Evolutionary conservation across 2,329 filamentous ascomycete species (phyloP).

Genomic region (Hymenoscyphus fraxineus): DNA sequence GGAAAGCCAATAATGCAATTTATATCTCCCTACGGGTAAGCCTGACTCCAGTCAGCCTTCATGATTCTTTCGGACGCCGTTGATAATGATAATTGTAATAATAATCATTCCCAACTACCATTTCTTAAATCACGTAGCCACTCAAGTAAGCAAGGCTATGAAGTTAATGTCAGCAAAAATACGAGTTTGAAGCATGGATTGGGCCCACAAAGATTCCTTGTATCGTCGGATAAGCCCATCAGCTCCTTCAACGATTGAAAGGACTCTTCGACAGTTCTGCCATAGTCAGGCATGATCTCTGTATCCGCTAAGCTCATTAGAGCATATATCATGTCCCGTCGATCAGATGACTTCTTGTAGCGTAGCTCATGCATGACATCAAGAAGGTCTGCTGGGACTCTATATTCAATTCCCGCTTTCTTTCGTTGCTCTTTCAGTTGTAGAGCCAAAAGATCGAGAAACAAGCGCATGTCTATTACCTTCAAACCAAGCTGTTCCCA

Average conservation of each 20-base stretch:
- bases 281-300: not conserved
- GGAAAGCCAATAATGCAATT: no score
- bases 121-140: not conserved
- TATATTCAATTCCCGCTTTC: not conserved
- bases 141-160: not conserved
- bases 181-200: not conserved
- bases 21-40: no score
- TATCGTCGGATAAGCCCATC: not conserved
- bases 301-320: not conserved
- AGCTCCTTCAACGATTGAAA: not conserved
- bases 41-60: no score
- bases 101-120: not conserved
- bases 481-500: not conserved
- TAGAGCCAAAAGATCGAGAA: not conserved
- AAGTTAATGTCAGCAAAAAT: not conserved
- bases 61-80: not conserved
- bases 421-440: not conserved
- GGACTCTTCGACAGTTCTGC: not conserved
- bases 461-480: not conserved
- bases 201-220: not conserved
- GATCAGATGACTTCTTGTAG: not conserved
- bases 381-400: not conserved
- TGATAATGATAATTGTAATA: not conserved
- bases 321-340: not conserved
- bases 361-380: not conserved